These are phyloP conservation scores for Diaporthe destruens DNA, from an alignment of 2,329 filamentous ascomycete genomes.

Conservation along the genomic window DNA sequence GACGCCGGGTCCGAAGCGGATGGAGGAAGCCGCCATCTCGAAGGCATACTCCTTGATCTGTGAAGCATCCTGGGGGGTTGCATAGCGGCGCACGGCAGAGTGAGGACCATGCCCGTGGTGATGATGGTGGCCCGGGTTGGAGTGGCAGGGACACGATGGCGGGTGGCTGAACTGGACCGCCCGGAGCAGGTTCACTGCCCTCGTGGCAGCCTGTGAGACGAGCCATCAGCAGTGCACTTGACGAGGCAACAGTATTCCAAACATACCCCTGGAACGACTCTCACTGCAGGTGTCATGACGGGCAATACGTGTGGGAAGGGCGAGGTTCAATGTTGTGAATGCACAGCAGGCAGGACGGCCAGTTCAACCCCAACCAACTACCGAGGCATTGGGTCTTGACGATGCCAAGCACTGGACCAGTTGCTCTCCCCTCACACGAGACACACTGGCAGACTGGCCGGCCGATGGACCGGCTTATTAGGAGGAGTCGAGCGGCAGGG, in stretches of 20 bases:
- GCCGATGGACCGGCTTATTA: conserved; percentile 3
- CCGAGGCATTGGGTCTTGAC: conserved; percentile 28
- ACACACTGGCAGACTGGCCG: background rate
- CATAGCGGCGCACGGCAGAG: conserved; percentile 63
- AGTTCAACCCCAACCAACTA: background rate
- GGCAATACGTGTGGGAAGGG: background rate
- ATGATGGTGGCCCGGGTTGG: conserved; percentile 85
- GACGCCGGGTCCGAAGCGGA: conserved; percentile 91
- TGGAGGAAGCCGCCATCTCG: conserved; percentile 96
- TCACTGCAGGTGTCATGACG: conserved; percentile 50
- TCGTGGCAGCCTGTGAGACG: conserved; percentile 64
- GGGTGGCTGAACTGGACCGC: conserved; percentile 94
- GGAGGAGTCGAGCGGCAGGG: conserved; percentile 13
- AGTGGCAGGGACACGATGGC: conserved; percentile 91
- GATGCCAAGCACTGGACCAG: conserved; percentile 19
- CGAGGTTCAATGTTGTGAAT: background rate
- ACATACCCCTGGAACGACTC: conserved; percentile 54
- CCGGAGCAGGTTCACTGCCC: conserved; percentile 80
- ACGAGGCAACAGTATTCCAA: too few species aligned
- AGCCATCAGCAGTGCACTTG: background rate
- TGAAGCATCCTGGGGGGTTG: conserved; percentile 79
- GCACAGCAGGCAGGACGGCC: background rate
- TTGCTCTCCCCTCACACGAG: conserved; percentile 16
- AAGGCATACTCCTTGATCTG: conserved; percentile 96
- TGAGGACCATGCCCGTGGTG: conserved; percentile 61